Percentiles rank a stretch among this genome's conserved stretches.
Evolutionary conservation across 257 asterid species (phyloP).

Genomic region (Nicotiana attenuata): DNA sequence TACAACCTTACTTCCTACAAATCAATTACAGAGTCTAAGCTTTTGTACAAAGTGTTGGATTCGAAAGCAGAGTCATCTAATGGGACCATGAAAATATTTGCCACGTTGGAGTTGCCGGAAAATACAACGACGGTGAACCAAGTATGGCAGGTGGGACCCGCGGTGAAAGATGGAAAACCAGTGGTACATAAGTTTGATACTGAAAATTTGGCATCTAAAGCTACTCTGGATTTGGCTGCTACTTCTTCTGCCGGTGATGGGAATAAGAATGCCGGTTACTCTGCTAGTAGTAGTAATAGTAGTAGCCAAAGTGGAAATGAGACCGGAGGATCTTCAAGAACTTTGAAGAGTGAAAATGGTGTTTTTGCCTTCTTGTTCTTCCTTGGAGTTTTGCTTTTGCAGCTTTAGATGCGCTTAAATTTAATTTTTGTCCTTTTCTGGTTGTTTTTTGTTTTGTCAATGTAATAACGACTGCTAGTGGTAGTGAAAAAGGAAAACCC

Average conservation of each 20-base stretch:
- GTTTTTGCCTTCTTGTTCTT: neutral
- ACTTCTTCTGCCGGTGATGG: neutral
- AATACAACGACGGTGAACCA: constrained; percentile 35
- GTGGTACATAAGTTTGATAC: constrained; percentile 38
- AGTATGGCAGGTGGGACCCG: constrained; percentile 71
- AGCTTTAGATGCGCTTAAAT: neutral
- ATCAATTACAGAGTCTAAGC: constrained; percentile 26
- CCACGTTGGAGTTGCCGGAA: constrained; percentile 44
- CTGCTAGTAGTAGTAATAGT: neutral
- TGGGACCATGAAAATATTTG: constrained; percentile 46
- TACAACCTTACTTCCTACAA: constrained; percentile 42
- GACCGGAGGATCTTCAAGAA: constrained; percentile 1
- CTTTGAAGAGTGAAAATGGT: neutral
- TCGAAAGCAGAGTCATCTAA: constrained; percentile 35
- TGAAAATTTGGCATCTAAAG: constrained; percentile 44
- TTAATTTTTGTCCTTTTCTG: neutral
- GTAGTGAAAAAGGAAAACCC: neutral
- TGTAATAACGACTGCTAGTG: neutral
- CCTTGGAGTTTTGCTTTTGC: neutral
- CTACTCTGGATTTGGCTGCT: constrained; percentile 29
- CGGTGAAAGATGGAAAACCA: constrained; percentile 48
- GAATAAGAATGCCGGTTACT: neutral
- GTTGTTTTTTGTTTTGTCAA: neutral
- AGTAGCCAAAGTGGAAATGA: neutral
- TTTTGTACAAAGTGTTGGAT: constrained; percentile 38